Evolutionary conservation across 805 yeast species (phyloP), one percentile per base, ranked within the genome.

Genomic region (Yamadazyma nakazawae): DNA sequence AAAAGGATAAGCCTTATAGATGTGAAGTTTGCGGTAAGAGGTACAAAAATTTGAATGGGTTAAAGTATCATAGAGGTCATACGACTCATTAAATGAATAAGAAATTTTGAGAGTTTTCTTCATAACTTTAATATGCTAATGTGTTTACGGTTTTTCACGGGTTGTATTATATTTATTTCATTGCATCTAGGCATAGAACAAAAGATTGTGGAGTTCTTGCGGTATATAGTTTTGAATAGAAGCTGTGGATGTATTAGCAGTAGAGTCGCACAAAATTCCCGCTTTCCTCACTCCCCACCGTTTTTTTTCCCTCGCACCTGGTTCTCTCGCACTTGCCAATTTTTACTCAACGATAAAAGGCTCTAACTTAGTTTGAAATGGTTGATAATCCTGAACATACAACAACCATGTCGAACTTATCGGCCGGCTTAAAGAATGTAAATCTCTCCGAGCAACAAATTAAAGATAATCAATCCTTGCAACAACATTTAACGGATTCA

Each of bases 21-120:
- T 94, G 99, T 69, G 98, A 94, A 70, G 96, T 92, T 37, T 94
- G 99, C 70, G 98, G 98, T 49, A 94, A 92, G 69, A 75, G 99
- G 47, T 94, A 94, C 72, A 94, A 94, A 76, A 94, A 94, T 62
- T 74, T 94, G 60, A 94, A 94, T 65, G 99, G 99, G 24, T 76
- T 94, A 66, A 94, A 94, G 68, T 94, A 94, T 66, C 99, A 94
- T 67, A 81, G 97, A 58, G 98, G 97, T 18, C 99, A 94, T 68
- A 84, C 97, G n/a, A 92, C 98, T 37, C 98, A 92, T 73, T 91
- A 66, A 57, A 37, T 7, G 39, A 21, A 21, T 16, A 34, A n/a
- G 36, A 9, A n/a, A 32, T 44, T 37, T 42, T 38, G n/a, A 44
- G 25, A 37, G 37, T 44, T 38, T 44, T 28, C 32, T 28, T 28